Percentiles rank a stretch among this genome's conserved stretches.
phyloP scores from a whole-genome alignment of 257 asterid genomes.

The Solanum raphanifolium region DNA sequence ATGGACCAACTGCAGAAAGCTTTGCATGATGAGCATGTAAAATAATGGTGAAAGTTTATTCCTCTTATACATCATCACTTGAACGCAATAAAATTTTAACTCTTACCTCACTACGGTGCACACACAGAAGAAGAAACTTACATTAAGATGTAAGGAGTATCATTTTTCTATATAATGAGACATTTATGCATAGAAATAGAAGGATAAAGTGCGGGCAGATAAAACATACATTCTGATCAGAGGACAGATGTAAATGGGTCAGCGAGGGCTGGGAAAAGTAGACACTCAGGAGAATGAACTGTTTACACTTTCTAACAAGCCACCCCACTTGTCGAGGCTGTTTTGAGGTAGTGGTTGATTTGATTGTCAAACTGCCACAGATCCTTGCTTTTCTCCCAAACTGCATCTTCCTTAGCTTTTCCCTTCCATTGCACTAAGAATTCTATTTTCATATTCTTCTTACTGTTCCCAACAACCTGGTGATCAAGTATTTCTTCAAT shows the following conservation, averaged over 20 bases:
- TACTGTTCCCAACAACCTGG: not conserved
- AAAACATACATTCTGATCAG: not conserved
- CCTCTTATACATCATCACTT: not conserved
- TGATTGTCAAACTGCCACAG: not conserved
- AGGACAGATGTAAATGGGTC: not conserved
- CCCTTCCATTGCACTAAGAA: not conserved
- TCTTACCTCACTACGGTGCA: not conserved
- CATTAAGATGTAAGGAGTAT: not conserved
- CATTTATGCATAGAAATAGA: not conserved
- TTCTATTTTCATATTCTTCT: not conserved
- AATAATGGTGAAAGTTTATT: not conserved
- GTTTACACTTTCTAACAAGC: not conserved
- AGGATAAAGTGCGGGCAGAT: not conserved
- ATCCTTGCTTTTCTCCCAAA: not conserved
- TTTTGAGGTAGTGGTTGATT: not conserved
- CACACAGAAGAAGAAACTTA: not conserved
- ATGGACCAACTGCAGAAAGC: conserved; percentile 33
- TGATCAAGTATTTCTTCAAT: not conserved
- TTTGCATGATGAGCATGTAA: not conserved
- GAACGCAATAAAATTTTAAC: not conserved
- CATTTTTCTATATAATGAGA: not conserved
- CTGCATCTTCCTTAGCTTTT: not conserved
- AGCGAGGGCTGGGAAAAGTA: not conserved
- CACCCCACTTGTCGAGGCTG: not conserved
- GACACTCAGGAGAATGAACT: not conserved